These are phyloP conservation scores for Ophiostoma tasmaniense DNA, from an alignment of 2,329 filamentous ascomycete genomes.

Conservation along the genomic window DNA sequence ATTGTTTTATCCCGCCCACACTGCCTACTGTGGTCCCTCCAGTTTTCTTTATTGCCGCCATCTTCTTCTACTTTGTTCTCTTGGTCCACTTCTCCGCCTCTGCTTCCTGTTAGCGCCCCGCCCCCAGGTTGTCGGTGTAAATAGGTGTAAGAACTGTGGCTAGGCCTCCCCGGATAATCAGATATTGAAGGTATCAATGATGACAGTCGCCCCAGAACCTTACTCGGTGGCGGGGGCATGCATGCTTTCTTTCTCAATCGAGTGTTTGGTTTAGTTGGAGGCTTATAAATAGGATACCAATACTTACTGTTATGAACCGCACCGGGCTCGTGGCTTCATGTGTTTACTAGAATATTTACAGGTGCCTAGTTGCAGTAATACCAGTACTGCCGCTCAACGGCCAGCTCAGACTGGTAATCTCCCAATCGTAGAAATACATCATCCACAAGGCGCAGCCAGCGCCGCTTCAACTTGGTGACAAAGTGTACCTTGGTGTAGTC, in stretches of 20 bases:
- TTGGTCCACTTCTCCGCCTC: background rate
- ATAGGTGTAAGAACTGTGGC: background rate
- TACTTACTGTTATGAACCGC: background rate
- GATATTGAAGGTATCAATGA: background rate
- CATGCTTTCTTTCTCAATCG: background rate
- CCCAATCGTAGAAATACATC: too few relatives aligned
- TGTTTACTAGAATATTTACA: too few relatives aligned
- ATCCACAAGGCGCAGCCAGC: too few relatives aligned
- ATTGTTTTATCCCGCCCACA: background rate
- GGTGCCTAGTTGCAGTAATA: too few relatives aligned
- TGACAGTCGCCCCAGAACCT: background rate
- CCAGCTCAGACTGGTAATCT: too few relatives aligned
- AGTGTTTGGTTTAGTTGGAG: background rate
- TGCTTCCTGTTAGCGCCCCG: background rate
- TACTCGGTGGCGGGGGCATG: background rate
- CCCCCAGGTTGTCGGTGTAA: background rate
- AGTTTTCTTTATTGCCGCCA: background rate
- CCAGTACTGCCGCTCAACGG: too few relatives aligned
- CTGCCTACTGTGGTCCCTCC: background rate
- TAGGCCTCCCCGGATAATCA: too few relatives aligned
- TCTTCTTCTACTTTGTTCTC: background rate
- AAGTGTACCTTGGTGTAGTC: background rate
- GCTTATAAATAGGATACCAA: background rate
- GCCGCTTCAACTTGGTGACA: background rate
- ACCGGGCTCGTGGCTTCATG: too few relatives aligned